phyloP scores from a whole-genome alignment of 164 flowering plant genomes.

The Liquidambar formosana region DNA sequence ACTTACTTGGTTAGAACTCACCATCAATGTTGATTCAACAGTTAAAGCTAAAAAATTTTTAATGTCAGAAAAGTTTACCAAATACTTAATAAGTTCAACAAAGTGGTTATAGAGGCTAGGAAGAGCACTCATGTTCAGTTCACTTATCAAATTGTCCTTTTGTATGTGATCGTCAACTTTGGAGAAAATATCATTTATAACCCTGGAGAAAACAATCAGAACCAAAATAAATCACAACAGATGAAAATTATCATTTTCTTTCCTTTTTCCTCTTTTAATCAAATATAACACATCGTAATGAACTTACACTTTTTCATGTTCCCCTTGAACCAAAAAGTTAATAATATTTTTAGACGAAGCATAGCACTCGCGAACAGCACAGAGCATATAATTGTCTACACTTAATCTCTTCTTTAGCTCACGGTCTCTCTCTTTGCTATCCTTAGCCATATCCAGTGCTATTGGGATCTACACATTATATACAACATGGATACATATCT shows the following conservation, averaged over 20 bases:
- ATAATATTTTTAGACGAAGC: constrained; percentile 65
- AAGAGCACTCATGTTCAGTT: constrained; percentile 72
- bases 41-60: neutral
- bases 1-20: neutral
- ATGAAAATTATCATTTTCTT: neutral
- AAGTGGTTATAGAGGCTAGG: constrained; percentile 64
- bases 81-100: constrained; percentile 53
- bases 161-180: constrained; percentile 62
- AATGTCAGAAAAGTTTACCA: constrained; percentile 43
- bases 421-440: constrained; percentile 66
- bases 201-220: constrained; percentile 39
- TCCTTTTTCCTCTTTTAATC: neutral
- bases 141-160: constrained; percentile 38
- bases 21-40: neutral
- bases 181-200: constrained; percentile 55
- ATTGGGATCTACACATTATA: constrained; percentile 65
- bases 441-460: constrained; percentile 96
- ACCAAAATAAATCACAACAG: neutral
- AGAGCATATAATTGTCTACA: constrained; percentile 61
- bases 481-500: neutral
- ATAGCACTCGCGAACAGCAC: constrained; percentile 84
- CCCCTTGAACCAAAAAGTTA: constrained; percentile 52
- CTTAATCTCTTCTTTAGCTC: constrained; percentile 70
- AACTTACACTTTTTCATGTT: constrained; percentile 57
- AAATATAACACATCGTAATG: neutral